Evolutionary conservation across 1,284 basidiomycete genomes (phyloP).

Genomic region (Flammula alnicola): DNA sequence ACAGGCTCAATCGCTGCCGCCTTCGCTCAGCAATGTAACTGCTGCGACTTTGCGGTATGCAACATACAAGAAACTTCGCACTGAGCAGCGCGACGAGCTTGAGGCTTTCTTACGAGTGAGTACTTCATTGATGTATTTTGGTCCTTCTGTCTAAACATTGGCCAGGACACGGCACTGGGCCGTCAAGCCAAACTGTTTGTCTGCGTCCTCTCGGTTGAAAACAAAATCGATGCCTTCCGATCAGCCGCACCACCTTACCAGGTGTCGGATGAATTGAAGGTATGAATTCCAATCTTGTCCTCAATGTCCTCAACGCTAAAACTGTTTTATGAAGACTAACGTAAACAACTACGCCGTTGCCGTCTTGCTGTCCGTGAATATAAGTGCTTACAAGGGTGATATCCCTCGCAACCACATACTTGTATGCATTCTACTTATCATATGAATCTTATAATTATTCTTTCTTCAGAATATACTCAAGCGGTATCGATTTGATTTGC

Average conservation of each 20-base stretch:
- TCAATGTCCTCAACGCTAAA: not conserved
- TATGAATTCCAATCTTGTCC: slow-evolving; percentile 5
- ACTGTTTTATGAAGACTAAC: slow-evolving; percentile 14
- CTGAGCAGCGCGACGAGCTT: slow-evolving; percentile 15
- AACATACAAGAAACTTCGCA: slow-evolving; percentile 15
- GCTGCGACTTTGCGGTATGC: slow-evolving; percentile 12
- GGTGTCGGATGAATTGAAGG: slow-evolving; percentile 17
- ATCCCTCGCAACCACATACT: slow-evolving; percentile 16
- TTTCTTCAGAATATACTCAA: slow-evolving; percentile 17
- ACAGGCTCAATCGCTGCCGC: not conserved
- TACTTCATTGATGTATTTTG: slow-evolving; percentile 2
- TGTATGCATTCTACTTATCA: slow-evolving; percentile 5
- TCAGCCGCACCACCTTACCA: slow-evolving; percentile 9
- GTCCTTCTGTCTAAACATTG: not conserved
- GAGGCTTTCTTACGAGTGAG: slow-evolving; percentile 15
- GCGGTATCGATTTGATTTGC: slow-evolving; percentile 18
- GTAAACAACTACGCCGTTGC: slow-evolving; percentile 14
- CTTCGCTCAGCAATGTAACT: slow-evolving; percentile 4
- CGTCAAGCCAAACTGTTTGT: slow-evolving; percentile 13
- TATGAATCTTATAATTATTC: not conserved
- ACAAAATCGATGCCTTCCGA: slow-evolving; percentile 13
- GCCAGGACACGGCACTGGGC: slow-evolving; percentile 13
- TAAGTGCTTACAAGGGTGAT: slow-evolving; percentile 16
- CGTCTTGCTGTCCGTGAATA: slow-evolving; percentile 13
- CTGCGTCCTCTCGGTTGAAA: slow-evolving; percentile 8